phyloP scores from a whole-genome alignment of 23 red algal genomes.

The Gracilaria vermiculophylla region DNA sequence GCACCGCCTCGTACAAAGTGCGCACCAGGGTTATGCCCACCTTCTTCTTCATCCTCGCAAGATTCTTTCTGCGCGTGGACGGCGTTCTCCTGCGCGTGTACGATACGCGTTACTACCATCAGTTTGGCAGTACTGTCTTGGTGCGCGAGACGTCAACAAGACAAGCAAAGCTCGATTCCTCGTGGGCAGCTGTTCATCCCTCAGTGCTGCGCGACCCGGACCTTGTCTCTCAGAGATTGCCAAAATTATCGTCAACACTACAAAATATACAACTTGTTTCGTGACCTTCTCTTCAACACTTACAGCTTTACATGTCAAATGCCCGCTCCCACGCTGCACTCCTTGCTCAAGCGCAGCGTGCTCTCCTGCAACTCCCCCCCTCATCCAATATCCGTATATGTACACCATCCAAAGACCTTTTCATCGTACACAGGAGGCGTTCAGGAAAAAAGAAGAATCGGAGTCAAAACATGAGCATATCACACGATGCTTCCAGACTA shows the following conservation, averaged over 20 bases:
- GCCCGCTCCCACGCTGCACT: not conserved
- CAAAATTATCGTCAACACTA: not conserved
- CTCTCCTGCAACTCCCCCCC: no score
- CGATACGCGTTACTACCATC: slow-evolving; percentile 91
- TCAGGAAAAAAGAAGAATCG: not conserved
- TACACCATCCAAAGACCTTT: not conserved
- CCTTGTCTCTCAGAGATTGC: slow-evolving; percentile 6
- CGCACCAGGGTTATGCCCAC: slow-evolving; percentile 81
- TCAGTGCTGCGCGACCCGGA: slow-evolving; percentile 41
- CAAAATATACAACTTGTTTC: slow-evolving; percentile 36
- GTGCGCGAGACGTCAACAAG: slow-evolving; percentile 57
- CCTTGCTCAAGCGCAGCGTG: no score
- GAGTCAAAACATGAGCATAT: not conserved
- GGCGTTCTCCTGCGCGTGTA: slow-evolving; percentile 70
- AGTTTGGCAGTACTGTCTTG: slow-evolving; percentile 47
- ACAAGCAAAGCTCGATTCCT: slow-evolving; percentile 41
- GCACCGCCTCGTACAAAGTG: slow-evolving; percentile 71
- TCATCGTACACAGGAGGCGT: not conserved
- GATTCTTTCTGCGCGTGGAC: slow-evolving; percentile 93
- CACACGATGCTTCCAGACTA: no score
- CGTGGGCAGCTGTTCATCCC: slow-evolving; percentile 3
- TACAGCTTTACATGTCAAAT: not conserved
- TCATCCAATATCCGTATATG: not conserved
- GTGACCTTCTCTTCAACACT: not conserved
- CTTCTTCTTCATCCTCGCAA: slow-evolving; percentile 80